phyloP scores from a whole-genome alignment of 169 alveolate species.

The Eimeria falciformis region DNA sequence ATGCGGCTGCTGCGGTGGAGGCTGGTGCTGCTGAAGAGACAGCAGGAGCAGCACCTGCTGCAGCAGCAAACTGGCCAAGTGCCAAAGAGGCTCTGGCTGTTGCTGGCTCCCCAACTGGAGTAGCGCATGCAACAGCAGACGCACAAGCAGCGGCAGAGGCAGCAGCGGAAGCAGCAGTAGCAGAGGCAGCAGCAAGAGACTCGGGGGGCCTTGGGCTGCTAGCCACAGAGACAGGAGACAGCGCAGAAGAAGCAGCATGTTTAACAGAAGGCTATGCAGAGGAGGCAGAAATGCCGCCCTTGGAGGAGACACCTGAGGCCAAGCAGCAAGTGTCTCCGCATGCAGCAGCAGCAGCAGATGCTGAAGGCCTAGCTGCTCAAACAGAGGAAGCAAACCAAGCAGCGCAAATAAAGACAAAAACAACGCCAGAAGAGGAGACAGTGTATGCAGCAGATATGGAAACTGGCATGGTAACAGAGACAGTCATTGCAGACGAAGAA shows the following conservation, averaged over 20 bases:
- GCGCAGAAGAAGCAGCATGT: too few relatives aligned
- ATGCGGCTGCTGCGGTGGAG: neutral
- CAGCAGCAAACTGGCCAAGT: neutral
- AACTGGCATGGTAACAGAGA: neutral
- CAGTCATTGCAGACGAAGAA: neutral
- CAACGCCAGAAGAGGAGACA: neutral
- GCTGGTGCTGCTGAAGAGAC: slow-evolving; percentile 26
- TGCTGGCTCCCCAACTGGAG: neutral
- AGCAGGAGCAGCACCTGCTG: neutral
- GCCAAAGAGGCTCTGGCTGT: neutral
- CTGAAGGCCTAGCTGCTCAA: neutral
- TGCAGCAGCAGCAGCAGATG: neutral
- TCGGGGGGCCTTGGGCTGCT: too few relatives aligned
- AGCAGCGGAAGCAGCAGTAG: neutral
- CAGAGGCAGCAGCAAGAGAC: neutral
- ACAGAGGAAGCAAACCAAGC: slow-evolving; percentile 4
- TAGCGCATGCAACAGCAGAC: neutral
- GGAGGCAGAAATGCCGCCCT: too few relatives aligned
- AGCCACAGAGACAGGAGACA: too few relatives aligned
- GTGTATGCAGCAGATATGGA: neutral
- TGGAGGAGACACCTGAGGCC: too few relatives aligned
- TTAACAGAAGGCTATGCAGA: too few relatives aligned
- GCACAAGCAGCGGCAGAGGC: neutral
- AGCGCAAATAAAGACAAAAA: neutral
- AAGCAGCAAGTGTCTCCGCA: neutral